Conservation (phyloP, 2,329 filamentous ascomycete species). For the Cladorrhinum sp. region DNA sequence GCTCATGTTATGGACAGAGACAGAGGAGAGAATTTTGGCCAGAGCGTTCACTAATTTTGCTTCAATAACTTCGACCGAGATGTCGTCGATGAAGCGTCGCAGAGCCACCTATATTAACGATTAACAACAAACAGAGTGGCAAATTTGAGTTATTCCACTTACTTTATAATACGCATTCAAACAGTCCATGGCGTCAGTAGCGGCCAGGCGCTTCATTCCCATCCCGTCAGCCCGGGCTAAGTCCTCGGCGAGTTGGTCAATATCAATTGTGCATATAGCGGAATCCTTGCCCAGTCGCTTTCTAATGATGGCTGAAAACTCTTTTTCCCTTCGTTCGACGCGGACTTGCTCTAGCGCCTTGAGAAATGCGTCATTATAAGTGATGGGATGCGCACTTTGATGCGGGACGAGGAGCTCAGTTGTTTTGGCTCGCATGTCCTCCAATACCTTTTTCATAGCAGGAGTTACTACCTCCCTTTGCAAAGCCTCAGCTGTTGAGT, state of each 20-base stretch:
- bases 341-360: conserved; percentile 36
- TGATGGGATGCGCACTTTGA: conserved; percentile 46
- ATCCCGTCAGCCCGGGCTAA: too few species aligned
- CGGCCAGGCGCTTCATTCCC: conserved; percentile 27
- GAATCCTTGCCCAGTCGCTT: too few species aligned
- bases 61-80: conserved; percentile 44
- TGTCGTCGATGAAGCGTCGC: conserved; percentile 43
- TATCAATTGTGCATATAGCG: too few species aligned
- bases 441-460: conserved; percentile 29
- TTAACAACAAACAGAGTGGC: too few species aligned
- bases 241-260: too few species aligned
- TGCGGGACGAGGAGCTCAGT: conserved; percentile 46
- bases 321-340: too few species aligned
- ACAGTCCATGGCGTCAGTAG: conserved; percentile 34
- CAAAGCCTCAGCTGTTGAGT: conserved; percentile 38
- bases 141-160: conserved; percentile 12
- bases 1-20: conserved; percentile 37
- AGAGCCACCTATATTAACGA: conserved; percentile 39
- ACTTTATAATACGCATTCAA: conserved; percentile 38
- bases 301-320: too few species aligned
- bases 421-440: conserved; percentile 40
- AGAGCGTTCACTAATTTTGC: conserved; percentile 37
- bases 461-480: conserved; percentile 32
- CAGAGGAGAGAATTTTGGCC: conserved; percentile 39
- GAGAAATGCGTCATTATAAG: conserved; percentile 50